Evolutionary conservation across 1,284 basidiomycete genomes (phyloP).

Genomic region (Ustilago tritici): DNA sequence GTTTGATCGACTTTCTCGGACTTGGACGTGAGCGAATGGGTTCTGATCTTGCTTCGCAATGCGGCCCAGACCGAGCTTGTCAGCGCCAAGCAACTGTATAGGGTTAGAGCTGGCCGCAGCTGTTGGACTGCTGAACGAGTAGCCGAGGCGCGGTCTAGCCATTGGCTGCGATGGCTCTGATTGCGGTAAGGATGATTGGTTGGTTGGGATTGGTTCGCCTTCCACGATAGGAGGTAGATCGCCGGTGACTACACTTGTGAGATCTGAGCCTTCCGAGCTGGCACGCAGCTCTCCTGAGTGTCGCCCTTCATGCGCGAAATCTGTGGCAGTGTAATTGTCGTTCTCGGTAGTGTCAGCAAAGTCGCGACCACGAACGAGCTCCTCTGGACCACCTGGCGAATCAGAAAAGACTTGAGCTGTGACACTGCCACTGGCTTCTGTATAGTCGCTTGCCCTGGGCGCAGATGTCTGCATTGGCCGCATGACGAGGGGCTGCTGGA

Average conservation of each 20-base stretch:
- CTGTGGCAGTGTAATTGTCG: not conserved
- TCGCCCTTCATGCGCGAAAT: not conserved
- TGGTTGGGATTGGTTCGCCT: conserved; percentile 17
- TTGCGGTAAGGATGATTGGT: not conserved
- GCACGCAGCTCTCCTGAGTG: not conserved
- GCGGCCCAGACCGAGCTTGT: not conserved
- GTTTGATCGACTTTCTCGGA: not conserved
- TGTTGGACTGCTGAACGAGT: conserved; percentile 27
- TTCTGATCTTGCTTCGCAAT: not conserved
- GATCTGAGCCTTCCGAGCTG: conserved; percentile 14
- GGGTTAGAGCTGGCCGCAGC: not conserved
- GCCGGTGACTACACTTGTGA: not conserved
- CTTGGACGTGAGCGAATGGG: not conserved
- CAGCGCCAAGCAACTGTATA: not conserved
- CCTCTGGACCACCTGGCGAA: not conserved
- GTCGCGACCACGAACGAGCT: conserved; percentile 19
- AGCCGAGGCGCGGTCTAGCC: conserved; percentile 13
- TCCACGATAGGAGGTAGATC: conserved; percentile 23
- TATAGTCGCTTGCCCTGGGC: not conserved
- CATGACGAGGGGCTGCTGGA: conserved; percentile 11
- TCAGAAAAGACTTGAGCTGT: not conserved
- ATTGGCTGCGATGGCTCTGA: not conserved
- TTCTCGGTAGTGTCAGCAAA: conserved; percentile 7
- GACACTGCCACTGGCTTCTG: not conserved
- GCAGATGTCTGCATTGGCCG: not conserved